These are phyloP conservation scores for Vaccinium corymbosum DNA, from an alignment of 148 eudicot genomes.

Conservation along the genomic window DNA sequence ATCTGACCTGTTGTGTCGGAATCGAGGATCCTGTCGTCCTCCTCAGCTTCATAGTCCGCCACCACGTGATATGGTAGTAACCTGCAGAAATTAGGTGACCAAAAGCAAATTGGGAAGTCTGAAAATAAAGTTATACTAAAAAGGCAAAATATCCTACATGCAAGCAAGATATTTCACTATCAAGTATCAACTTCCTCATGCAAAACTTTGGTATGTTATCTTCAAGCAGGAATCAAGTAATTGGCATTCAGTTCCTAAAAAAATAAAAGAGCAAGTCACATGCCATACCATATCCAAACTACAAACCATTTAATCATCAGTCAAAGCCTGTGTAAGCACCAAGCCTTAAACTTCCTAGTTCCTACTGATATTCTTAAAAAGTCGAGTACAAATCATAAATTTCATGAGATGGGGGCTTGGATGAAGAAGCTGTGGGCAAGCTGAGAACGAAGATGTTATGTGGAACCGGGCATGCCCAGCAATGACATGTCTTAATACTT, in stretches of 20 bases:
- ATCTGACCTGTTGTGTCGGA: slow-evolving; percentile 83
- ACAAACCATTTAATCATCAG: neutral
- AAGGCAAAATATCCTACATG: neutral
- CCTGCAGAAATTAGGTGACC: slow-evolving; percentile 38
- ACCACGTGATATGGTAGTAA: slow-evolving; percentile 95
- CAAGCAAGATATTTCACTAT: neutral
- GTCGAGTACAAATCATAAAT: neutral
- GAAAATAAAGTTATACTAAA: neutral
- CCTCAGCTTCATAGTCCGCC: slow-evolving; percentile 99
- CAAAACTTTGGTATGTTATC: neutral
- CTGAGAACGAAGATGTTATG: neutral
- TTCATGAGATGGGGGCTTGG: neutral
- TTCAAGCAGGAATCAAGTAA: neutral
- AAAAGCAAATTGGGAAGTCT: neutral
- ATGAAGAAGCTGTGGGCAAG: neutral
- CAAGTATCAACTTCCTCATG: neutral
- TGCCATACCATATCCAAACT: neutral
- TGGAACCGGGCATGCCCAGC: neutral
- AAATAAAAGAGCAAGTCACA: too few relatives aligned
- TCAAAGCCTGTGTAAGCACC: neutral
- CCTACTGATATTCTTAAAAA: too few relatives aligned
- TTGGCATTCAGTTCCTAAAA: neutral
- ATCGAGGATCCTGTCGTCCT: slow-evolving; percentile 88
- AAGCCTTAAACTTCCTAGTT: too few relatives aligned
- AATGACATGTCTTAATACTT: neutral